These are phyloP conservation scores for Epithemia pelagica DNA, from an alignment of 108 stramenopile species.

Conservation along the genomic window DNA sequence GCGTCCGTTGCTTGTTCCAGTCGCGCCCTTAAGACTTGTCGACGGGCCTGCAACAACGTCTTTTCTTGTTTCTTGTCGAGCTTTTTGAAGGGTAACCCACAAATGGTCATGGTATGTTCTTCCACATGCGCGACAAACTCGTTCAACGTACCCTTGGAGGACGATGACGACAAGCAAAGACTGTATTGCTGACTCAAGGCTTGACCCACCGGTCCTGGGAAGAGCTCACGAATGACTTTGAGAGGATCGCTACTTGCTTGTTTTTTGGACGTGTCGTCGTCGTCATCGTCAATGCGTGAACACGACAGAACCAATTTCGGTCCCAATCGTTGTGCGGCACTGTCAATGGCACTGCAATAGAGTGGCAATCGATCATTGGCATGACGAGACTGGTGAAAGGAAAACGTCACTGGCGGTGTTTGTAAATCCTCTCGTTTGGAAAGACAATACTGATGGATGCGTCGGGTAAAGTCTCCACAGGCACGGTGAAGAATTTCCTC, in stretches of 20 bases:
- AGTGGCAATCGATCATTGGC: slow-evolving; percentile 8
- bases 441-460: slow-evolving; percentile 35
- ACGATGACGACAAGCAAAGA: slow-evolving; percentile 24
- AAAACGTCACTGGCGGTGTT: slow-evolving; percentile 14
- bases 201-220: slow-evolving; percentile 23
- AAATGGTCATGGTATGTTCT: slow-evolving; percentile 32
- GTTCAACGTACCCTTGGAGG: slow-evolving; percentile 24
- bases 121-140: slow-evolving; percentile 20
- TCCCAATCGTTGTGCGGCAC: slow-evolving; percentile 8
- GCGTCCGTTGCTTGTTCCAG: slow-evolving; percentile 10
- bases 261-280: not conserved
- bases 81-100: slow-evolving; percentile 40
- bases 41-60: slow-evolving; percentile 24
- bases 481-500: slow-evolving; percentile 18
- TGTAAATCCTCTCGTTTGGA: slow-evolving; percentile 22
- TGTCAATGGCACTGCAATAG: slow-evolving; percentile 21
- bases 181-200: slow-evolving; percentile 28
- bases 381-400: slow-evolving; percentile 7
- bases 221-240: slow-evolving; percentile 16
- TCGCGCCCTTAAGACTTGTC: not conserved
- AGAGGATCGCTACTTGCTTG: slow-evolving; percentile 42
- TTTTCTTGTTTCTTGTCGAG: slow-evolving; percentile 49
- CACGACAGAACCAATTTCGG: slow-evolving; percentile 19
- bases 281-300: no score
- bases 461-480: slow-evolving; percentile 37